phyloP scores from a whole-genome alignment of 2,329 filamentous ascomycete species.

The Calonectria honghensis region DNA sequence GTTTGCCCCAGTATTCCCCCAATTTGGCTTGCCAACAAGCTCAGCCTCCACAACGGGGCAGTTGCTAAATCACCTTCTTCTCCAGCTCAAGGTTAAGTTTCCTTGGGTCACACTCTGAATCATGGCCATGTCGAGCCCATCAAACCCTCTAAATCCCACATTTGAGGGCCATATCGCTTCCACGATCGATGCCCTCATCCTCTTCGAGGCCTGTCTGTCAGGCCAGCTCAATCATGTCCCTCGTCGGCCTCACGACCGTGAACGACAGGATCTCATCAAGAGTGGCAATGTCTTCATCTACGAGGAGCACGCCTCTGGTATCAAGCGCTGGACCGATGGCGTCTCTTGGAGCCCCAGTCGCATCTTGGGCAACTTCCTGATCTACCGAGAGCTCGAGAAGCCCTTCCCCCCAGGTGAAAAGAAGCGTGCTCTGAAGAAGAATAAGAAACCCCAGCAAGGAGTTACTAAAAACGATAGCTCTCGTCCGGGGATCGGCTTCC shows the following conservation, averaged over 20 bases:
- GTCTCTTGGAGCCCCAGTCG: constrained; percentile 93
- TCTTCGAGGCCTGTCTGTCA: constrained; percentile 86
- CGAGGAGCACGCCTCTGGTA: constrained; percentile 91
- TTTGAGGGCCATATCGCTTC: constrained; percentile 80
- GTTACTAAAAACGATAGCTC: constrained; percentile 60
- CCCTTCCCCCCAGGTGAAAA: constrained; percentile 89
- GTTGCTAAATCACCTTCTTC: constrained; percentile 35
- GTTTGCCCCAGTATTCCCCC: constrained; percentile 20
- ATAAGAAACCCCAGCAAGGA: constrained; percentile 64
- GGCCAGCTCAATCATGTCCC: constrained; percentile 85
- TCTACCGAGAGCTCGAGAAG: constrained; percentile 88
- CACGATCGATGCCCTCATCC: constrained; percentile 84
- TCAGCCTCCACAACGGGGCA: constrained; percentile 40
- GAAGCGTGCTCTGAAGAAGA: constrained; percentile 86
- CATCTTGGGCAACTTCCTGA: constrained; percentile 88
- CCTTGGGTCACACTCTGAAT: constrained; percentile 42
- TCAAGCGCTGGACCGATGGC: constrained; percentile 96
- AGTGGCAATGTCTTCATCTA: constrained; percentile 95
- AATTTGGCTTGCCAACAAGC: constrained; percentile 31
- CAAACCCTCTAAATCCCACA: constrained; percentile 73
- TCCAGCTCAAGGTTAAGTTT: constrained; percentile 43
- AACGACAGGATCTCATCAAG: constrained; percentile 84
- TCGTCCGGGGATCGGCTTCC: constrained; percentile 48
- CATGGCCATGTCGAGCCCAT: constrained; percentile 54
- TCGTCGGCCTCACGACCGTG: constrained; percentile 89